Base-by-base conservation (phyloP, 2,329 filamentous ascomycete genomes). In the Stemphylium vesicarium region DNA sequence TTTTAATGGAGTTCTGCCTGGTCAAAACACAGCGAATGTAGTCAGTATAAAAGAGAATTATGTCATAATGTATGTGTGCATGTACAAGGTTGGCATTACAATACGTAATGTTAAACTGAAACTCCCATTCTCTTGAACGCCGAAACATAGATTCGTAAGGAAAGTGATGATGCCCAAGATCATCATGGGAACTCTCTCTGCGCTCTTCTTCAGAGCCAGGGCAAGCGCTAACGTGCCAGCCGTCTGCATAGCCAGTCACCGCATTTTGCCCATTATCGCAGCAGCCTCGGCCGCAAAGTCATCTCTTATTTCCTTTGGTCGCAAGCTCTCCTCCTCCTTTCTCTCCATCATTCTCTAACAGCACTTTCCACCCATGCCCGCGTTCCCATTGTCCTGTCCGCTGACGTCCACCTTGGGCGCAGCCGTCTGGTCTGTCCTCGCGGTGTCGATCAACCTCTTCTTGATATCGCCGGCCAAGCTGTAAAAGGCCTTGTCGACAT, bases 401-500 rank as follows among this genome's bases (percentile, higher is more conserved):
- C 68, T 64, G 4, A 76, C 73, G 33, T 75, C 67, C n/a, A 76
- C 73, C 51, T 62, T 70, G 16, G 64, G 61, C 8, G 57, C 65
- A 12, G 60, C 29, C 3, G 66, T 58, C 55, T 68, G 66, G 66
- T 95, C 90, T 62, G 86, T 86, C 82, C 94, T 92, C 65, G 88
- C 86, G 62, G 88, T 96, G 77, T 98, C 94, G 79, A 97, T 95
- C 77, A 97, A 89, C 68, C 92, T 88, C 85, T 96, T 96, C 88
- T 99, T 99, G 83, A 99, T 98, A 75, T 98, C 94, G 63, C 90
- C 86, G 13, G 95, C 95, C 68, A 99, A 86, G 76, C 85, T 93
- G 82, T 96, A 98, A 77, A 99, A 99, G 15, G 95, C 95, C 82
- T 97, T 93, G 80, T 99, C 95, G 79, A 99, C 96, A 80, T 99